Percentiles rank a stretch among this genome's conserved stretches.
These are phyloP conservation scores for Camelina laxa DNA, from an alignment of 345 rosid genomes.

Conservation along the genomic window DNA sequence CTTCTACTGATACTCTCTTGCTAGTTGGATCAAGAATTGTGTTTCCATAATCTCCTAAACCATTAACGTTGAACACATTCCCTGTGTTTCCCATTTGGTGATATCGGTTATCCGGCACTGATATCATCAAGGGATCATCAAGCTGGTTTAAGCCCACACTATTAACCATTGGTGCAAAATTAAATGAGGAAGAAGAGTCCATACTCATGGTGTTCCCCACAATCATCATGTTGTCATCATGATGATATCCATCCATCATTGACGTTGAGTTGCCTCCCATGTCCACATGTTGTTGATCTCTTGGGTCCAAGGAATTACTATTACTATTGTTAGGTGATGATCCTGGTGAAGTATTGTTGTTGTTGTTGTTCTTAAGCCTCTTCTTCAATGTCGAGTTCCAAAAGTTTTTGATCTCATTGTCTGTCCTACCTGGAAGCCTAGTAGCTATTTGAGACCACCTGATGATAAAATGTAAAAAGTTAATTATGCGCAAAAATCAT, in stretches of 20 bases:
- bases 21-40: constrained; percentile 48
- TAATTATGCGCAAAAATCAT: background rate
- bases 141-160: constrained; percentile 44
- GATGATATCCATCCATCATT: constrained; percentile 47
- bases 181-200: constrained; percentile 64
- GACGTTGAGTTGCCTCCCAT: constrained; percentile 47
- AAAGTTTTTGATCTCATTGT: constrained; percentile 91
- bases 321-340: constrained; percentile 64
- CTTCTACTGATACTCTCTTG: constrained; percentile 47
- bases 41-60: constrained; percentile 47
- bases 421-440: constrained; percentile 88
- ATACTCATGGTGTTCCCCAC: constrained; percentile 50
- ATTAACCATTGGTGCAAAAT: constrained; percentile 34
- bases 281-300: constrained; percentile 40
- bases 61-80: constrained; percentile 47
- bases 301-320: constrained; percentile 60
- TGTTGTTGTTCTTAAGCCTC: constrained; percentile 56
- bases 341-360: constrained; percentile 44
- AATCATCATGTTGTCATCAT: constrained; percentile 50
- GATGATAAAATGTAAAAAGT: constrained; percentile 24
- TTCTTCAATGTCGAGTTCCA: constrained; percentile 93
- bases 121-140: constrained; percentile 51
- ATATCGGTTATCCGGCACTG: constrained; percentile 42
- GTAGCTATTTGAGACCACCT: constrained; percentile 97
- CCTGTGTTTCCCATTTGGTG: constrained; percentile 52